Base-by-base conservation (phyloP, 106 monocot species). In the Chionographis japonica region DNA sequence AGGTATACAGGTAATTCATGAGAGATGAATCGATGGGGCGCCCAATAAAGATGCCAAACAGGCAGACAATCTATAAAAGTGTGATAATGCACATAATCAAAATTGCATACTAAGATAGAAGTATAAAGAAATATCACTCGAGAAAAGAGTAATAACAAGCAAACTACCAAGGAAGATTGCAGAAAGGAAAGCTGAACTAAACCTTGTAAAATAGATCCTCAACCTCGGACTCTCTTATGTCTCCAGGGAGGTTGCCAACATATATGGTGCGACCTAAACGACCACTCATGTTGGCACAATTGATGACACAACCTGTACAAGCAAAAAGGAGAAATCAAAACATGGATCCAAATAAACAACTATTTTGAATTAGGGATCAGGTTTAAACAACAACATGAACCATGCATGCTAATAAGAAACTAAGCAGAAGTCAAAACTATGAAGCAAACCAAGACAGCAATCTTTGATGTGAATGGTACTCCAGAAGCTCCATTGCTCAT, bases 181-280 rank as follows among this genome's bases (percentile, higher is more conserved):
- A 56, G 61, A 39, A 65, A 58, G 43, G 42, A 73, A 39, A 37
- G 4, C 49, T 19, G 65, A 13, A 50, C 65, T 59, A 43, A 69
- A 94, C 89, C 93, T 94, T 94, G 80, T 87, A 80, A 58, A 94
- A 94, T 40, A 89, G 62, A 75, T 94, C 93, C 63, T 94, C 89
- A 50, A 94, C 75, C 68, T 94, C 93, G 18, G 65, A 64, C 66
- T 94, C 84, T 19, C 86, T 71, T 37, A 94, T 72, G 77, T 94
- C 93, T 13, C 70, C 50, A 37, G 93, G 93, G 74, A 93, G 89
- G 56, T 93, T 93, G 18, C 93, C 93, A 7, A 93, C 93, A 76
- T 93, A 93, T 61, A 93, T 81, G 13, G 86, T 89, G 43, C 89
- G 76, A 62, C 78, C 76, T 56, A 67, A 61, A 61, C 89, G 83